Evolutionary conservation across 2,329 filamentous ascomycete species (phyloP), one percentile per base, ranked within the genome.

Genomic region (Fusarium agapanthi): DNA sequence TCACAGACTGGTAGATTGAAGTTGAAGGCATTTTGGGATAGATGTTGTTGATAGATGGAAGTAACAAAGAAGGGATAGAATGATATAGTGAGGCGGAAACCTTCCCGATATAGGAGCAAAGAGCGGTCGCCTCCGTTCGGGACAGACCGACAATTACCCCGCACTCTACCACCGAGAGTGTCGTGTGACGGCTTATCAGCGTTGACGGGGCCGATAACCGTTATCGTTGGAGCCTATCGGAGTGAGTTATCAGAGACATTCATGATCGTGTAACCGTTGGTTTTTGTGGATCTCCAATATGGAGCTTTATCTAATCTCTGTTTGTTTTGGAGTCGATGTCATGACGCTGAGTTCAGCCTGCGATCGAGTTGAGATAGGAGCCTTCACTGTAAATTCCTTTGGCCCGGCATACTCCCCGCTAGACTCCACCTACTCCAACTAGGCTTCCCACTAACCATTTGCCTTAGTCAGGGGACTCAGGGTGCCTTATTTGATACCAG

Each of bases 81-180:
- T 43, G 24, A 56, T 45, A 55, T 68, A 22, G 26, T 41, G 35
- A 61, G 43, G 59, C 59, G 69, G 69, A 72, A 55, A 65, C 51
- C 15, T 70, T 70, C 65, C 69, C 58, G 45, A 35, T 70, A 59
- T 60, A 59, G 41, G 54, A 56, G 50, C 26, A 28, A 65, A 51
- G 43, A 40, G 51, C 69, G 69, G 69, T 72, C 54, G 65, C 30
- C 69, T 72, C 69, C 69, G 69, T 35, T 35, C 59, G 60, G 51
- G 67, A 35, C 65, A 60, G 67, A 69, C 66, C 66, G 67, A 70
- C 67, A 65, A 22, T 69, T 73, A 72, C 69, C 69, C 69, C 69
- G 69, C 69, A 72, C 61, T 55, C 48, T 38, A 26, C 34, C 32
- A 43, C 5, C 11, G 35, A 28, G 7, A 57, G 45, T n/a, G 63